These are phyloP conservation scores for Hordeum vulgare DNA, from an alignment of 176 grass and related monocot genomes.

Conservation along the genomic window MorexV3_pseudomolecules_assembly NC_058520.1:140069470-140069969, in stretches of 20 bases:
- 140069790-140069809: background rate
- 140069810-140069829: background rate
- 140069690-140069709: background rate
- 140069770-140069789: background rate
- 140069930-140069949: background rate
- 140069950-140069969: background rate
- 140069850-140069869: background rate
- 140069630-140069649: conserved; percentile 1
- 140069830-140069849: background rate
- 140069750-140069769: background rate
- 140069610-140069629: background rate
- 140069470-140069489: background rate
- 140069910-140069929: background rate
- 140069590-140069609: background rate
- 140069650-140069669: background rate
- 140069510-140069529: background rate
- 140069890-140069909: background rate
- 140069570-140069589: background rate
- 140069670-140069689: background rate
- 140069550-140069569: background rate
- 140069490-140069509: background rate
- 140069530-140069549: background rate
- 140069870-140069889: background rate
- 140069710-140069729: background rate
- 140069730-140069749: background rate